Evolutionary conservation across 2,329 filamentous ascomycete species (phyloP).

Genomic region (Beauveria asiatica): DNA sequence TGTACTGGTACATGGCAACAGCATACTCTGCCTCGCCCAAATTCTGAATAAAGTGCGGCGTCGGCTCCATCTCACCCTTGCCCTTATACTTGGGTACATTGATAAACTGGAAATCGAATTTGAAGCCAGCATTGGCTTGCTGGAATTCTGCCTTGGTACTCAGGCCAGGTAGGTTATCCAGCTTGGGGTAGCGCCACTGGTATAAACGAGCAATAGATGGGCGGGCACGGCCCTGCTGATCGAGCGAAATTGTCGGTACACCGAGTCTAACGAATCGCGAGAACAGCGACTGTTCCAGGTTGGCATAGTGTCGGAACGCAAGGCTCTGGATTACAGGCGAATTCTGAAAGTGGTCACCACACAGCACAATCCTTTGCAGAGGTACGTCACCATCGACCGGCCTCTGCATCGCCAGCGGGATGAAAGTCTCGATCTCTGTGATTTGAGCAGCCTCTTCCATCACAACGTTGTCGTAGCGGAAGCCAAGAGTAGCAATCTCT

Average conservation of each 20-base stretch:
- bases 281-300: constrained; percentile 93
- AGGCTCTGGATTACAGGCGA: constrained; percentile 91
- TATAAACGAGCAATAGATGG: constrained; percentile 84
- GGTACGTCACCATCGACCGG: constrained; percentile 63
- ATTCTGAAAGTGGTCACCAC: constrained; percentile 94
- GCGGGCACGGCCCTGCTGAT: constrained; percentile 87
- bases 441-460: constrained; percentile 99
- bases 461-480: constrained; percentile 93
- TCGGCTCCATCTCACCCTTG: constrained; percentile 77
- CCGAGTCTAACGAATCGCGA: constrained; percentile 82
- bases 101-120: constrained; percentile 94
- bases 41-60: constrained; percentile 93
- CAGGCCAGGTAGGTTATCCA: constrained; percentile 73
- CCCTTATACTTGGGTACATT: constrained; percentile 91
- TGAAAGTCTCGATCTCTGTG: constrained; percentile 94
- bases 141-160: constrained; percentile 62
- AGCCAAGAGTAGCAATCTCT: constrained; percentile 85
- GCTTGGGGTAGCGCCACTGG: constrained; percentile 79
- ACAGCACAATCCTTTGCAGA: constrained; percentile 81
- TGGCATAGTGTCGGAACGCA: constrained; percentile 89
- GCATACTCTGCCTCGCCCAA: constrained; percentile 95
- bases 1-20: constrained; percentile 92
- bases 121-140: constrained; percentile 81
- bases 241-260: constrained; percentile 82
- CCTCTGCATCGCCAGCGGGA: constrained; percentile 87